A percentile compares a stretch with the other conserved stretches of the same genome.
phyloP scores from a whole-genome alignment of 1,284 basidiomycete genomes.

The Malassezia japonica region DNA sequence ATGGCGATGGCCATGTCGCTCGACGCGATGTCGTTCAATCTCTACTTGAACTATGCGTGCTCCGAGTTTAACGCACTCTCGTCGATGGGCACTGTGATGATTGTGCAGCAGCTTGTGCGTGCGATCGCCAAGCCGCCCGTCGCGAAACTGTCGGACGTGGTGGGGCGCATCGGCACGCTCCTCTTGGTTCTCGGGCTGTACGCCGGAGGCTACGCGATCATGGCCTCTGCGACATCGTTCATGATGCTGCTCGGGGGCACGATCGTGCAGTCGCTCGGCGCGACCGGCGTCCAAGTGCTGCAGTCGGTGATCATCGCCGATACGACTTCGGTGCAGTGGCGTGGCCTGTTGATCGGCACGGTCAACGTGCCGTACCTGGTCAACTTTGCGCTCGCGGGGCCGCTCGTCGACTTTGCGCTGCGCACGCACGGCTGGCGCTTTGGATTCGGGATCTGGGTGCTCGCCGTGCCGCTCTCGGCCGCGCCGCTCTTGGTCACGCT shows the following conservation, averaged over 20 bases:
- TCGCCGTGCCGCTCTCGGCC: conserved; percentile 37
- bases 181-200: conserved; percentile 54
- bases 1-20: conserved; percentile 59
- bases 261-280: conserved; percentile 50
- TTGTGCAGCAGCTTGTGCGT: conserved; percentile 50
- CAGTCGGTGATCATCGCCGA: conserved; percentile 57
- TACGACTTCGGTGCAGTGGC: conserved; percentile 67
- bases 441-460: conserved; percentile 58
- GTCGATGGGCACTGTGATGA: conserved; percentile 49
- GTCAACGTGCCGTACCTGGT: conserved; percentile 60
- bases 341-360: conserved; percentile 59
- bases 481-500: conserved; percentile 39
- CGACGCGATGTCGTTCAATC: conserved; percentile 55
- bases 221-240: conserved; percentile 59
- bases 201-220: conserved; percentile 57
- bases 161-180: conserved; percentile 56
- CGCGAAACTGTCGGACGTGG: conserved; percentile 66
- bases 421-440: conserved; percentile 59
- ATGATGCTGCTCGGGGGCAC: conserved; percentile 55
- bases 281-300: conserved; percentile 50
- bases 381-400: conserved; percentile 56
- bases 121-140: conserved; percentile 68
- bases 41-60: conserved; percentile 46
- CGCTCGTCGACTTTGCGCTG: conserved; percentile 58
- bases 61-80: conserved; percentile 43